Conservation (phyloP, 148 eudicot genomes). For the Nepenthes mirabilis region DNA sequence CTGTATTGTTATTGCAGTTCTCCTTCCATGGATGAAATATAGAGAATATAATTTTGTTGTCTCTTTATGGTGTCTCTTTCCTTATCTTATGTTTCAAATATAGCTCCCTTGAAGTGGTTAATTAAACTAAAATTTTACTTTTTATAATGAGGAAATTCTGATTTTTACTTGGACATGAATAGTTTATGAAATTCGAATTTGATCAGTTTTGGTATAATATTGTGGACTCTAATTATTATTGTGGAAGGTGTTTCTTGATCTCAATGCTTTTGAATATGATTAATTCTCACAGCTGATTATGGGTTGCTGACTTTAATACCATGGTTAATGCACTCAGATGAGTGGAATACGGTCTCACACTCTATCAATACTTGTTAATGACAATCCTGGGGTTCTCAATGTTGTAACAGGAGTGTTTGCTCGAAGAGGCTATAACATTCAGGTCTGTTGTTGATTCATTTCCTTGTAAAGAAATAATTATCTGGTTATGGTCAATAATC, state of each 20-base stretch:
- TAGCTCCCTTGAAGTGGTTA: too few relatives aligned
- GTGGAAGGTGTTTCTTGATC: background rate
- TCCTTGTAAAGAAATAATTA: slow-evolving; percentile 1
- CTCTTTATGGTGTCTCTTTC: too few relatives aligned
- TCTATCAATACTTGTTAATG: slow-evolving; percentile 30
- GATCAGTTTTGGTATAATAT: too few relatives aligned
- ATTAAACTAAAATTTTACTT: too few relatives aligned
- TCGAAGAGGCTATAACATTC: slow-evolving; percentile 81
- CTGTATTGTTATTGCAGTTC: too few relatives aligned
- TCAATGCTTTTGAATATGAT: background rate
- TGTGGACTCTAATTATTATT: too few relatives aligned
- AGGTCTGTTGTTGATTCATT: slow-evolving; percentile 24
- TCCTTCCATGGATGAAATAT: too few relatives aligned
- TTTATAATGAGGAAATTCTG: too few relatives aligned
- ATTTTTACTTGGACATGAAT: too few relatives aligned
- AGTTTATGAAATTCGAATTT: too few relatives aligned
- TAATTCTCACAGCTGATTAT: background rate
- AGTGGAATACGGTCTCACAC: slow-evolving; percentile 39
- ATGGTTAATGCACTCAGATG: slow-evolving; percentile 18
- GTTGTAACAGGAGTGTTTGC: slow-evolving; percentile 72
- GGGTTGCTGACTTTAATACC: slow-evolving; percentile 4
- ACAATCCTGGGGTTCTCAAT: slow-evolving; percentile 56
- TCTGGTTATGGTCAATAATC: background rate
- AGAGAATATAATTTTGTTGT: too few relatives aligned
- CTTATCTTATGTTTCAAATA: too few relatives aligned